Conservation (phyloP, 129 eudicot species). For the Apium graveolens region DNA sequence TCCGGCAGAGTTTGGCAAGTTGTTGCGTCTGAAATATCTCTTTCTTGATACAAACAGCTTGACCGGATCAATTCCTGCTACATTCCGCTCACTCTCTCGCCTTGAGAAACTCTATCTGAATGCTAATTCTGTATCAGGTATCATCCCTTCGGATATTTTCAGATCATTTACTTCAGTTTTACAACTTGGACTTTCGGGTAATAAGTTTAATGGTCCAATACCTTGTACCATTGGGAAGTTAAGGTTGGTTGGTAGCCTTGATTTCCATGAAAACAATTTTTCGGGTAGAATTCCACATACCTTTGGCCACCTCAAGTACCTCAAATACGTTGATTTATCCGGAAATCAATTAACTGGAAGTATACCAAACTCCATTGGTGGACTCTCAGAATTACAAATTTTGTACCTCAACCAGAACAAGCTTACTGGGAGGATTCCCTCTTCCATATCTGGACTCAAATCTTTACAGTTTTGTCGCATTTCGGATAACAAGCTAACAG, state of each 20-base stretch:
- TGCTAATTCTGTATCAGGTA: constrained; percentile 41
- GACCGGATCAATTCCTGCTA: constrained; percentile 45
- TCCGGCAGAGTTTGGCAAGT: constrained; percentile 66
- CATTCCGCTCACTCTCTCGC: constrained; percentile 32
- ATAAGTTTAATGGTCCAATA: constrained; percentile 44
- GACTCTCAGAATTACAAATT: constrained; percentile 31
- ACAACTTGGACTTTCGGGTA: constrained; percentile 57
- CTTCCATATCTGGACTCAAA: constrained; percentile 35
- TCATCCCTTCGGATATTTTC: constrained; percentile 33
- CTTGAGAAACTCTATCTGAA: constrained; percentile 46
- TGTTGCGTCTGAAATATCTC: constrained; percentile 40
- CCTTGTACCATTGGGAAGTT: constrained; percentile 50
- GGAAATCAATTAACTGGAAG: constrained; percentile 41
- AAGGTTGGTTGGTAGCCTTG: constrained; percentile 41
- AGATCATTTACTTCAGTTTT: constrained; percentile 24
- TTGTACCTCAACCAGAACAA: constrained; percentile 53
- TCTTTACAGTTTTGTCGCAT: constrained; percentile 46
- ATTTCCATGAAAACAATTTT: constrained; percentile 50
- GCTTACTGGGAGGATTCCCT: constrained; percentile 56
- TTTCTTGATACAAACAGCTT: constrained; percentile 59
- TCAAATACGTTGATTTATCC: constrained; percentile 49
- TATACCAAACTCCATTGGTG: constrained; percentile 55
- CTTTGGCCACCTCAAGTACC: constrained; percentile 43
- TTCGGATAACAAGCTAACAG: constrained; percentile 47
- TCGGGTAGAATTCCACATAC: constrained; percentile 46